Evolutionary conservation across 75 land plant species (phyloP), one percentile per base, ranked within the genome.

Genomic region (Azolla pinnata): DNA sequence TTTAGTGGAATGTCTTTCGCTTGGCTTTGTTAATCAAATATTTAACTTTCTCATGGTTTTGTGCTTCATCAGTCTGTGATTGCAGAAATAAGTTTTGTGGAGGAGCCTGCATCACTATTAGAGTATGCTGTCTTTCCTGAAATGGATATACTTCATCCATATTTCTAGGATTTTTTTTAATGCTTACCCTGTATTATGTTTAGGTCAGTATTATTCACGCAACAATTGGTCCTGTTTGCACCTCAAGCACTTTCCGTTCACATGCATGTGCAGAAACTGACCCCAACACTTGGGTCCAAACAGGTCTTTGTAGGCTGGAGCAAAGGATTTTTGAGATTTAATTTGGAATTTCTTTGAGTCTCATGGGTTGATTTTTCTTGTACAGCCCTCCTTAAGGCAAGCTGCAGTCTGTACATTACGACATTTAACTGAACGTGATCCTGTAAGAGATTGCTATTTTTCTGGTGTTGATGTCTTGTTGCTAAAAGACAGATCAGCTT

Each of bases 181-280:
- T n/a, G n/a, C n/a, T n/a, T n/a, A n/a, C n/a, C n/a, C n/a, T n/a
- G n/a, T n/a, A n/a, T n/a, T 16, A 49, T 31, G 66, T 19, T 25
- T 73, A 93, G 98, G 69, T 78, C 83, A 69, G 98, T 85, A 17
- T 70, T 82, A 30, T 93, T 88, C 63, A 93, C 87, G 0, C 98
- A 93, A 64, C 98, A 93, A 45, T 81, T 93, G 57, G 96, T 86
- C 56, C 78, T 93, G 50, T 93, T 93, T 77, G 90, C 98, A 4
- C 96, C 98, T n/a, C 96, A 88, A 72, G 96, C 98, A 69, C 77
- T 79, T 65, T 74, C 96, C 57, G 80, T 85, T 29, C 96, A 89
- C 67, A 58, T 76, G 24, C 98, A 93, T 73, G 78, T 93, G 45
- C 79, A 74, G 70, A 83, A 76, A 59, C 87, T 93, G 38, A 81